Evolutionary conservation across 2,329 filamentous ascomycete genomes (phyloP), one percentile per base, ranked within the genome.

Genomic region (Trichoderma arundinaceum): DNA sequence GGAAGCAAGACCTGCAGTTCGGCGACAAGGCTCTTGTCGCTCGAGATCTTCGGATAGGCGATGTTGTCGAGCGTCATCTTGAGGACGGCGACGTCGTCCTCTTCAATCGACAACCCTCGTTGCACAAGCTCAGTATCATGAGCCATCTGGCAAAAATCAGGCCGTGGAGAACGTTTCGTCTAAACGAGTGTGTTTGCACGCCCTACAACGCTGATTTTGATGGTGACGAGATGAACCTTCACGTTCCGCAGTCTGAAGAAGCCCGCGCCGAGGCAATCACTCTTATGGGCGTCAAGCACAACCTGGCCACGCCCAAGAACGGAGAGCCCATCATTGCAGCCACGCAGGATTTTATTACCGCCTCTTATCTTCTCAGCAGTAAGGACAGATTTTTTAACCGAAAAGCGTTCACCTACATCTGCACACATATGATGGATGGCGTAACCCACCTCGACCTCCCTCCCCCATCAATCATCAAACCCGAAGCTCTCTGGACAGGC

Each of bases 151-250:
- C 90, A 72, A 97, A 97, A 77, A 88, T 99, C 56, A 88, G 95
- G 57, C 95, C 94, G 0, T 96, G 95, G 89, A 89, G 94, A 77
- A 99, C 95, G 0, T 98, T 99, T 76, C 90, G 95, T 63, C 84
- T 99, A 17, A 99, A 99, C 75, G 95, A 99, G 77, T 99, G 95
- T 86, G 95, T 97, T 1, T 99, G 95, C 79, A 94, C 91, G 68
- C 95, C 95, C 3, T 99, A 99, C 83, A 99, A 99, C 72, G 95
- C 95, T 64, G 95, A 99, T 86, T 99, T 99, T 71, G 95, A 99
- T 73, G 95, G 95, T 67, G 95, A 99, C 72, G 95, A 99, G 78
- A 99, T 99, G 95, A 99, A 99, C 72, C 80, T 99, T 54, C 95
- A 99, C 78, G 94, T 99, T 15, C 95, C 95, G 2, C 95, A 99